These are phyloP conservation scores for Aspergillus indologenus DNA, from an alignment of 495 filamentous ascomycete genomes.

Conservation along the genomic window DNA sequence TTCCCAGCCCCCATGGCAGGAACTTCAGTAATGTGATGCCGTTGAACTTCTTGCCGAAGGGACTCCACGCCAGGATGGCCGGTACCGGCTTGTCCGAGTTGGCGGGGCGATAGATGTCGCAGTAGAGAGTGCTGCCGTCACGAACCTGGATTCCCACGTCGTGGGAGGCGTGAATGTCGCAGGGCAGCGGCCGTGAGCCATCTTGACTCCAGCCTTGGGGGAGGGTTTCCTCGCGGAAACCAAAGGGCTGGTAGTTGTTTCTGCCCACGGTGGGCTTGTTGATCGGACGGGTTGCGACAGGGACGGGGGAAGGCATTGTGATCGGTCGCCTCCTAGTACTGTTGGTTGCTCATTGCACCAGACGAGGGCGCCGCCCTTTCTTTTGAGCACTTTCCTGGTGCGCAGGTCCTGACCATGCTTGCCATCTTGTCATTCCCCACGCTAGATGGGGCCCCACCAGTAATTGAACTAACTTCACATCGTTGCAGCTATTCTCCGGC, in stretches of 20 bases:
- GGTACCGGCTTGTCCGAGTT: slow-evolving; percentile 24
- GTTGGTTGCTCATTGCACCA: not conserved
- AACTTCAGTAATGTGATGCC: slow-evolving; percentile 25
- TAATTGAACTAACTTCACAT: no score
- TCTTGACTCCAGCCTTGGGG: slow-evolving; percentile 24
- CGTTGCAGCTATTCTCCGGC: no score
- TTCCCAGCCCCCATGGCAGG: slow-evolving; percentile 24
- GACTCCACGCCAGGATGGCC: slow-evolving; percentile 35
- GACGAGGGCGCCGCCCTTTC: not conserved
- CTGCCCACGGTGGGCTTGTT: slow-evolving; percentile 22
- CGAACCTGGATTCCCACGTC: slow-evolving; percentile 33
- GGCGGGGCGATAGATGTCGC: slow-evolving; percentile 35
- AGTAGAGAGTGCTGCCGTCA: slow-evolving; percentile 32
- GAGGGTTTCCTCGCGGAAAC: slow-evolving; percentile 27
- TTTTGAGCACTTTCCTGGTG: not conserved
- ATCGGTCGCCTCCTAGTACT: not conserved
- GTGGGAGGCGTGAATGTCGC: slow-evolving; percentile 26
- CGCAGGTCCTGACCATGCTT: not conserved
- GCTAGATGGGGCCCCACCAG: not conserved
- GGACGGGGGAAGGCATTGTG: slow-evolving; percentile 25
- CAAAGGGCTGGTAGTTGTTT: slow-evolving; percentile 26
- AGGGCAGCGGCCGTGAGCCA: slow-evolving; percentile 20
- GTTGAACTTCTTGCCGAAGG: slow-evolving; percentile 38
- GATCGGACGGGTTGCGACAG: slow-evolving; percentile 27
- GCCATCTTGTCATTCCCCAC: not conserved